These are phyloP conservation scores for Ogataea saltuana DNA, from an alignment of 805 yeast species.

Conservation along the genomic window DNA sequence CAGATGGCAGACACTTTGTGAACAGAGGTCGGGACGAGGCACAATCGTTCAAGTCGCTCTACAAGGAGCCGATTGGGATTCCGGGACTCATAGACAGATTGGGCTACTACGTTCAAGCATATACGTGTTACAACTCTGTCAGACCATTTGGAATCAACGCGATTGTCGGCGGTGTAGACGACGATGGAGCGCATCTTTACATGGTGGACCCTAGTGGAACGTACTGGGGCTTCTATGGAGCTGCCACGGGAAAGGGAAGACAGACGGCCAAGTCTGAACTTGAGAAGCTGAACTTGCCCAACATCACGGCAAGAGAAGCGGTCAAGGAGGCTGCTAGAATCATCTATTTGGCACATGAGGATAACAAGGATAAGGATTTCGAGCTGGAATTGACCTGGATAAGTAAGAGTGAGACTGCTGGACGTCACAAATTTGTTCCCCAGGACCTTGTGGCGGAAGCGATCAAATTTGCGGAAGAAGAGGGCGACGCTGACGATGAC, in stretches of 20 bases:
- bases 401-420: constrained; percentile 70
- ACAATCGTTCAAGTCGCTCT: constrained; percentile 69
- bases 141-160: constrained; percentile 96
- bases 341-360: constrained; percentile 93
- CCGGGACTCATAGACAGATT: constrained; percentile 83
- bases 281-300: constrained; percentile 80
- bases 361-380: constrained; percentile 94
- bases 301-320: constrained; percentile 74
- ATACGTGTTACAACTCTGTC: constrained; percentile 93
- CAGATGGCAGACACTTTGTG: constrained; percentile 95
- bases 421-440: constrained; percentile 79
- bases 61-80: constrained; percentile 74
- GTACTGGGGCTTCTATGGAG: constrained; percentile 96
- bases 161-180: constrained; percentile 91
- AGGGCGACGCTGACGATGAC: constrained; percentile 67
- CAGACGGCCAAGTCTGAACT: constrained; percentile 97
- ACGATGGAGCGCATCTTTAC: constrained; percentile 80
- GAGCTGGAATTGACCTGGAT: constrained; percentile 95
- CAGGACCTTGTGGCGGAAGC: constrained; percentile 81
- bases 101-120: constrained; percentile 91
- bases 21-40: constrained; percentile 93
- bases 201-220: constrained; percentile 98
- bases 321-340: constrained; percentile 93
- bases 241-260: constrained; percentile 98
- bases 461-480: constrained; percentile 76